Base-by-base conservation (phyloP, 1,139 yeast species). In the Yamadazyma taylorii region DNA sequence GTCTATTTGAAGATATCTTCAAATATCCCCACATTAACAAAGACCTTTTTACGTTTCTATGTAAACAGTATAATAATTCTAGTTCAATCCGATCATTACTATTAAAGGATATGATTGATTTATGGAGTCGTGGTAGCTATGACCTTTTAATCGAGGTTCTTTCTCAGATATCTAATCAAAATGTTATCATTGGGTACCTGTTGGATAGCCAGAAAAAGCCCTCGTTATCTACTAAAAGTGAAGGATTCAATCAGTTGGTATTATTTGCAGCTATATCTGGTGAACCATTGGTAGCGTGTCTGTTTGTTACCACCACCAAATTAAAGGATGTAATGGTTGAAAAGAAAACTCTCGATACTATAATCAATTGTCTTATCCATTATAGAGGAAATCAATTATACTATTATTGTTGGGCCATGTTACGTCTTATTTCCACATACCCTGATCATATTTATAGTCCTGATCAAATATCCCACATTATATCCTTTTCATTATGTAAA, bases 221-320 rank as follows among this genome's bases (percentile, higher is more conserved):
- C n/a, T n/a, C n/a, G n/a, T 12, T 21, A 23, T 13, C n/a, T 39
- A 22, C 48, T 41, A 10, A 45, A 40, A 21, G 13, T 35, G 21
- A 24, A 53, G 4, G 14, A 4, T 27, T 16, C 19, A 27, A 27
- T 27, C 30, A 16, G 30, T 16, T 27, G 7, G 37, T 50, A 1
- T 17, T 17, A 3, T 52, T 50, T 32, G 40, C 55, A 7, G 37
- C 45, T 10, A 13, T 34, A 2, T 40, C 47, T 4, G 66, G 67
- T 2, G 64, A 61, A 11, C 52, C 51, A 10, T 31, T 60, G 11
- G 37, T 60, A 5, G 63, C 60, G 4, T 34, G 58, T 4, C 48
- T 61, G 30, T 56, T 46, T 24, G 40, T 45, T 3, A 12, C 52
- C 1, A 17, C 32, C 3, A 43, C 46, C 17, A 30, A 41, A 10